phyloP scores from a whole-genome alignment of 805 yeast genomes.

The Lachancea meyersii region DNA sequence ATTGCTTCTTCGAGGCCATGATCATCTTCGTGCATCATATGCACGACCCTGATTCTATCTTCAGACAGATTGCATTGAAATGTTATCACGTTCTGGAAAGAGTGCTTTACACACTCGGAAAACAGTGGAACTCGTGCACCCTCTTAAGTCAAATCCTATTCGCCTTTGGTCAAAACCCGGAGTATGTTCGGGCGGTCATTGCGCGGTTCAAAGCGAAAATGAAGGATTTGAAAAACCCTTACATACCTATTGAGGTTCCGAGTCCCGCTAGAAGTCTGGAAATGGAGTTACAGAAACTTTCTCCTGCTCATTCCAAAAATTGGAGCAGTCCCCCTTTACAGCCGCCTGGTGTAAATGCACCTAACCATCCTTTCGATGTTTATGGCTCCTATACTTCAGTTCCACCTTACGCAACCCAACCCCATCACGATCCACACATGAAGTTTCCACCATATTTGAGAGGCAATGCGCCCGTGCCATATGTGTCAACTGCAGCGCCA shows the following conservation, averaged over 20 bases:
- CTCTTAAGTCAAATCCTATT: slow-evolving; percentile 6
- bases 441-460: not conserved
- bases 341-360: not conserved
- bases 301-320: not conserved
- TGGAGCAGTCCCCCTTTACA: slow-evolving; percentile 5
- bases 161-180: slow-evolving; percentile 6
- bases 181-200: slow-evolving; percentile 5
- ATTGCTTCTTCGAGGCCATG: slow-evolving; percentile 10
- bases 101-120: slow-evolving; percentile 3
- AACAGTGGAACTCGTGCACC: slow-evolving; percentile 8
- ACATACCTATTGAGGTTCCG: slow-evolving; percentile 8
- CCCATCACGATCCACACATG: not conserved
- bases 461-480: not conserved
- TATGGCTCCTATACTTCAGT: not conserved
- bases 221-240: not conserved
- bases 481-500: not conserved
- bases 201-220: slow-evolving; percentile 5
- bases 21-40: slow-evolving; percentile 8
- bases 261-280: slow-evolving; percentile 2
- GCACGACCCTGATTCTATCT: slow-evolving; percentile 7
- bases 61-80: slow-evolving; percentile 2
- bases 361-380: not conserved
- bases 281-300: not conserved
- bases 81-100: slow-evolving; percentile 8
- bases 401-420: not conserved